Evolutionary conservation across 148 eudicot genomes (phyloP), one percentile per base, ranked within the genome.

Genomic region (Chenopodium album): DNA sequence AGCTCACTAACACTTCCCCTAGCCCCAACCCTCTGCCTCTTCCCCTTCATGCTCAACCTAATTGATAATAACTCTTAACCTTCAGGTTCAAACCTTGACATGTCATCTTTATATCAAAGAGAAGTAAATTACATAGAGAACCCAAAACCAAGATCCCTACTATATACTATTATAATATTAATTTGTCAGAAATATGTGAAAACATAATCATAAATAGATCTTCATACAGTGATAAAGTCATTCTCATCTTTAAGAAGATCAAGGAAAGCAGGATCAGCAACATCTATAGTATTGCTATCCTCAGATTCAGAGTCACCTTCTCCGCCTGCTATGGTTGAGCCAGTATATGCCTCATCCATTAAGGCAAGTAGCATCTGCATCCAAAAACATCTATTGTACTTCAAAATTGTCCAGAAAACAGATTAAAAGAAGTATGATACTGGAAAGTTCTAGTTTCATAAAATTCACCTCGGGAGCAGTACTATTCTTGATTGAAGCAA

Each of bases 321-420:
- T 87, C 92, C 98, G 90, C 90, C 99, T 69, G 90, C 98, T 82
- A 94, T 92, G 72, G 92, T 95, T 86, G 99, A 94, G 80, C 99
- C 99, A 71, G 99, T 96, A 87, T 96, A 96, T n/a, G 99, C 99
- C 90, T 96, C 99, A 88, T 96, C 99, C 99, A 96, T 96, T 63
- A 94, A 93, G 20, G 97, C 98, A 76, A 96, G 92, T 70, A 96
- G 87, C 99, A 96, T 96, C 99, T 96, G 91, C 73, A 86, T 85
- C 74, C 87, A 84, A 37, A 65, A 54, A 70, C 62, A 31, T 72
- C 68, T 32, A 72, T 44, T 74, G 59, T 71, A 65, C 73, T 47
- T 67, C 78, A 83, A 28, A 74, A 72, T 62, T 52, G 28, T 70
- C 52, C 46, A 68, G 47, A 64, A 16, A 63, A 44, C 62, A 73